Conservation (phyloP, 2,329 filamentous ascomycete genomes). For the Gnomoniopsis smithogilvyi region DNA sequence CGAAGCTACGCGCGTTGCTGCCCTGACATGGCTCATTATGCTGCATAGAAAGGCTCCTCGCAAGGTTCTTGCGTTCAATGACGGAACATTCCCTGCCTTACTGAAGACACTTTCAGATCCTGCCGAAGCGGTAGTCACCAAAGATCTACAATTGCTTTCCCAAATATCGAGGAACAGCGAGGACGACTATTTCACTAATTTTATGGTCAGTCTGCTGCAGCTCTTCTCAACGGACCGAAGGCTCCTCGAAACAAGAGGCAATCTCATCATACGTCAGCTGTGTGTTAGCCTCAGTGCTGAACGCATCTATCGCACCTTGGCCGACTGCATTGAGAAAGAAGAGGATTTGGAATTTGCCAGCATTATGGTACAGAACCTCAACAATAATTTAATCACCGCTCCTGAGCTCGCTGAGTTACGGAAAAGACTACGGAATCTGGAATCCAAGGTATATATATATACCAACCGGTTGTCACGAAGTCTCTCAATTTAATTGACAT, state of each 20-base stretch:
- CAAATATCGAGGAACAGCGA: slow-evolving; percentile 97
- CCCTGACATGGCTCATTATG: slow-evolving; percentile 96
- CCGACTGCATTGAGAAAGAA: slow-evolving; percentile 95
- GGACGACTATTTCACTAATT: slow-evolving; percentile 95
- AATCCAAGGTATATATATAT: slow-evolving; percentile 62
- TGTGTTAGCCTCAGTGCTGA: slow-evolving; percentile 92
- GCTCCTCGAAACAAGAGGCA: slow-evolving; percentile 86
- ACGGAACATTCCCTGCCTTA: slow-evolving; percentile 92
- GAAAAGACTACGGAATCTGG: slow-evolving; percentile 84
- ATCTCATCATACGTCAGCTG: slow-evolving; percentile 92
- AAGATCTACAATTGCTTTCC: slow-evolving; percentile 87
- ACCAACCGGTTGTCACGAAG: not conserved
- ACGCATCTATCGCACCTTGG: slow-evolving; percentile 90
- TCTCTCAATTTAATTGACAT: not conserved
- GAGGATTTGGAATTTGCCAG: slow-evolving; percentile 98
- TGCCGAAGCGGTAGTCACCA: slow-evolving; percentile 91
- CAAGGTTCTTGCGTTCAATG: slow-evolving; percentile 92
- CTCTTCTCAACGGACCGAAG: slow-evolving; percentile 93
- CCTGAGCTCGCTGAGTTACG: slow-evolving; percentile 89
- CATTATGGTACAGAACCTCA: slow-evolving; percentile 99
- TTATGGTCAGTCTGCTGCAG: slow-evolving; percentile 95
- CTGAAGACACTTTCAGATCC: slow-evolving; percentile 96
- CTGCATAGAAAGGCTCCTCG: slow-evolving; percentile 90
- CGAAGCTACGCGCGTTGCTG: slow-evolving; percentile 90
- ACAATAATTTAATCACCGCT: slow-evolving; percentile 98